Conservation (phyloP, 352 stramenopile genomes). For the Globisporangium heterothallicum region DNA sequence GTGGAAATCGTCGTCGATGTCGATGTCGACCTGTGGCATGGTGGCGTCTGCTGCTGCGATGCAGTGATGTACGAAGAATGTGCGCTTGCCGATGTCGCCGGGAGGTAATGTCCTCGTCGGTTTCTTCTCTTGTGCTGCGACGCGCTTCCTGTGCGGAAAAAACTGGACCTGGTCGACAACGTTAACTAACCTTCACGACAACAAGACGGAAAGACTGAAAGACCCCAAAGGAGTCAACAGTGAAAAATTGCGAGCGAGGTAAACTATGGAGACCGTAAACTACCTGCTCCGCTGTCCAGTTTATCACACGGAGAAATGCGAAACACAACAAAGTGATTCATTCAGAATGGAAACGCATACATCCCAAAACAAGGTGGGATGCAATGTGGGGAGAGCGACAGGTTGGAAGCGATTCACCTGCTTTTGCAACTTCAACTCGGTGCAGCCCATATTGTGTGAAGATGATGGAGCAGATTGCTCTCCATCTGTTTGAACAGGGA, state of each 20-base stretch:
- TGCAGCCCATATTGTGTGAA: no score
- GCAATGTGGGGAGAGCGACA: background rate
- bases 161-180: background rate
- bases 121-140: background rate
- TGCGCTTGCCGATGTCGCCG: no score
- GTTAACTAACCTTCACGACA: background rate
- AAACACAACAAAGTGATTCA: no score
- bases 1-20: conserved; percentile 33
- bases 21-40: conserved; percentile 32
- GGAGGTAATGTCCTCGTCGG: background rate
- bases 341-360: no score
- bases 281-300: background rate
- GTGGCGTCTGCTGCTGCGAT: no score
- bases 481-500: no score
- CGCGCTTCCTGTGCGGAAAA: background rate
- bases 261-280: background rate
- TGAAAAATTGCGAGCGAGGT: background rate
- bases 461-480: background rate
- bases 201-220: no score
- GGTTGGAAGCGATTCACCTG: no score
- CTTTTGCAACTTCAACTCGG: background rate
- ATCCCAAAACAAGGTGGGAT: background rate
- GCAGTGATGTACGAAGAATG: no score
- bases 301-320: background rate
- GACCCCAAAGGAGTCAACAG: no score